Conservation (phyloP, 2,329 filamentous ascomycete genomes). For the Juglanconis oblonga region DNA sequence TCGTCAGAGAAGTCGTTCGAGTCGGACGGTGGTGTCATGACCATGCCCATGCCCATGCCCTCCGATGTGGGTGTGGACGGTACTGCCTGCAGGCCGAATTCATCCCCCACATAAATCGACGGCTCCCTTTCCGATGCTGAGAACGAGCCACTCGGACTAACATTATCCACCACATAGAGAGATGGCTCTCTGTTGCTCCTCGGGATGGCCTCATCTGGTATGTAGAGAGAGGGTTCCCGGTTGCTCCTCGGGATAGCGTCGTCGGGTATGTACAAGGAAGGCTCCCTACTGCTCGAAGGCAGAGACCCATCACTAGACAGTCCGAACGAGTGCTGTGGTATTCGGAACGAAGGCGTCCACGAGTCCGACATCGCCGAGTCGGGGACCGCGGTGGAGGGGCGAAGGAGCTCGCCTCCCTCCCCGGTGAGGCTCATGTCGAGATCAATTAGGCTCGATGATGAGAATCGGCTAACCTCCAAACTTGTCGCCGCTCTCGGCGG, state of each 20-base stretch:
- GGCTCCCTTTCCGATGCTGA: constrained; percentile 45
- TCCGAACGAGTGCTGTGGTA: constrained; percentile 54
- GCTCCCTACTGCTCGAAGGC: constrained; percentile 43
- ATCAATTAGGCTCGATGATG: constrained; percentile 34
- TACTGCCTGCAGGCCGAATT: constrained; percentile 47
- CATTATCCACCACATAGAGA: constrained; percentile 46
- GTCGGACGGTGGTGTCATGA: constrained; percentile 37
- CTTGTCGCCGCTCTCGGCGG: constrained; percentile 25
- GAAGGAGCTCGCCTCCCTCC: constrained; percentile 41
- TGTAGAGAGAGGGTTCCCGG: not conserved
- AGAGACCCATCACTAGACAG: constrained; percentile 59
- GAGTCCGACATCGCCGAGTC: constrained; percentile 34
- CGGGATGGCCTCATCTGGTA: constrained; percentile 5
- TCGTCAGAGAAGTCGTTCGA: constrained; percentile 17
- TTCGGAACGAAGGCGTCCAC: constrained; percentile 31
- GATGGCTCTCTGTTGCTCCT: constrained; percentile 17
- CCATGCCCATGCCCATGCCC: constrained; percentile 56
- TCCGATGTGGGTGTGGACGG: constrained; percentile 18
- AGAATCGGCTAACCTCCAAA: constrained; percentile 31
- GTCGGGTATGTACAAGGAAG: constrained; percentile 9
- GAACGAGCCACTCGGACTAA: constrained; percentile 21
- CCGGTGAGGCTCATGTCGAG: constrained; percentile 36
- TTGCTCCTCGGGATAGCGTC: constrained; percentile 5
- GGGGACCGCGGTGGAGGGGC: constrained; percentile 59
- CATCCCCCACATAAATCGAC: constrained; percentile 60